Evolutionary conservation across 2,329 filamentous ascomycete species (phyloP).

Genomic region (Epicoccum nigrum): DNA sequence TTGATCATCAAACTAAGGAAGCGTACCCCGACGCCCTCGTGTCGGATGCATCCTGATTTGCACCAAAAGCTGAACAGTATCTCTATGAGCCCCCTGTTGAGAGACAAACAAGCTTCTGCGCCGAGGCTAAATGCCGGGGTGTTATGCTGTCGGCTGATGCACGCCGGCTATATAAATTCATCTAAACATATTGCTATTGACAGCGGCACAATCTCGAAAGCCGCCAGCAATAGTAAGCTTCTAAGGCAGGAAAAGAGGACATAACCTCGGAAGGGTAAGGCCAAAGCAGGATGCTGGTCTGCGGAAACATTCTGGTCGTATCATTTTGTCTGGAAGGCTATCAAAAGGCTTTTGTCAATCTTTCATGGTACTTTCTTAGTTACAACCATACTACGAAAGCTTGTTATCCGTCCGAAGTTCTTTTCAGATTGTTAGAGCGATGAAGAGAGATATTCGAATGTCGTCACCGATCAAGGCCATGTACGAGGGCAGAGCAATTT

Average conservation of each 20-base stretch:
- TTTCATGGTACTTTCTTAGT: no score
- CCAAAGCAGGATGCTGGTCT: no score
- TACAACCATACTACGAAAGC: background rate
- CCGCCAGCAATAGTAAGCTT: background rate
- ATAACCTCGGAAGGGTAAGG: no score
- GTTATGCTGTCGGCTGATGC: constrained; percentile 2
- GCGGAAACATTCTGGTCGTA: no score
- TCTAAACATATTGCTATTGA: constrained; percentile 10
- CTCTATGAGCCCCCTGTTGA: background rate
- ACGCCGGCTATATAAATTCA: constrained; percentile 7
- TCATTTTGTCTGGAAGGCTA: no score
- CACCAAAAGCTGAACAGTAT: no score
- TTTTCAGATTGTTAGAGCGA: background rate
- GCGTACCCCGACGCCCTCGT: no score
- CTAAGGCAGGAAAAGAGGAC: background rate
- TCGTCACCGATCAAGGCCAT: background rate
- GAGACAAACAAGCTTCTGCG: constrained; percentile 7
- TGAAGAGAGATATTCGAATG: no score
- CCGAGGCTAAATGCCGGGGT: constrained; percentile 5
- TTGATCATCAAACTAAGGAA: no score
- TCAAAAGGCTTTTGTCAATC: no score
- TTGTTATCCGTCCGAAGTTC: no score
- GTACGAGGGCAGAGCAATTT: background rate
- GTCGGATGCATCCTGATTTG: no score
- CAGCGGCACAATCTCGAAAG: background rate